Evolutionary conservation across 177 flowering plant species (phyloP).

Genomic region (Telopea speciosissima): DNA sequence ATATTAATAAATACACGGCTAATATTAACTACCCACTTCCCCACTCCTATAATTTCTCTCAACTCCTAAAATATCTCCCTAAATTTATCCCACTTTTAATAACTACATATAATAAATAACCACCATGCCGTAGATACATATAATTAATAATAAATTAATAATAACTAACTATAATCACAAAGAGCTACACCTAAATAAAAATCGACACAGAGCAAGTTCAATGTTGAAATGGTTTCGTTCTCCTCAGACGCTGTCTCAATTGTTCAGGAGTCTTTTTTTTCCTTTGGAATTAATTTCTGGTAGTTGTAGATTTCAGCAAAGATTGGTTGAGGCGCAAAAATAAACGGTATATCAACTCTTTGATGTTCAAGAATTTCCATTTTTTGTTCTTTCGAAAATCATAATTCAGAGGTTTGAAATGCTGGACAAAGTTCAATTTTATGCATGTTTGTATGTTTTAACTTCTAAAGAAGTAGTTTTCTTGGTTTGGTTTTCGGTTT

Average conservation of each 20-base stretch:
- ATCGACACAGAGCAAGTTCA: no score
- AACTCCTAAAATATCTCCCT: no score
- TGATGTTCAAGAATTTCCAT: no score
- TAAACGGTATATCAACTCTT: not conserved
- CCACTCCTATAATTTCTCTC: no score
- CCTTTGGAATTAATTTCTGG: not conserved
- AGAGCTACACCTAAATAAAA: no score
- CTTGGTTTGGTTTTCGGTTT: slow-evolving; percentile 7
- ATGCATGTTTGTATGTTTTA: not conserved
- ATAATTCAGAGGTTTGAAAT: slow-evolving; percentile 15
- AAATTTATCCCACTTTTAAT: no score
- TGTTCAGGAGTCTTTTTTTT: not conserved
- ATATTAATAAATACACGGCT: no score
- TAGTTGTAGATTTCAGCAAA: slow-evolving; percentile 1
- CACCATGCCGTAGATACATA: no score
- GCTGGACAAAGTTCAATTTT: slow-evolving; percentile 5
- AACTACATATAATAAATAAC: no score
- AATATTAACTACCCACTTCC: no score
- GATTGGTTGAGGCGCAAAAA: not conserved
- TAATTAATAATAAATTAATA: no score
- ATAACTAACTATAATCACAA: no score
- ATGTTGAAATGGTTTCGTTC: not conserved
- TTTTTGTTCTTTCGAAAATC: not conserved
- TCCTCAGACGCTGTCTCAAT: not conserved
- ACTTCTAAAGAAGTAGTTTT: not conserved